Conservation (phyloP, 2,329 filamentous ascomycete genomes). For the Cryoendolithus antarcticus region DNA sequence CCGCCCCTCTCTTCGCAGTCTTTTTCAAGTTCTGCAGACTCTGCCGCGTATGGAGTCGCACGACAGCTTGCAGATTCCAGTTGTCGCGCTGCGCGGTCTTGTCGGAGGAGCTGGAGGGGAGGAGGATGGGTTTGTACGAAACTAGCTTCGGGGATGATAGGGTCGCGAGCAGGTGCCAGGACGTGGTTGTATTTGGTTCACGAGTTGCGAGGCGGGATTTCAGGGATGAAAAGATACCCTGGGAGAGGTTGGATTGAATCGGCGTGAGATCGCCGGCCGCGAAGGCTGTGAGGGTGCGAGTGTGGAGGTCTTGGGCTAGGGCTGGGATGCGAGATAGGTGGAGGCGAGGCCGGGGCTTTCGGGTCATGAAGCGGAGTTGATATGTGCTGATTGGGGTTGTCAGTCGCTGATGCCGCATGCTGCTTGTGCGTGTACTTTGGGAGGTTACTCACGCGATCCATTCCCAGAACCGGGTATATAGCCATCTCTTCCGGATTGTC, state of each 20-base stretch:
- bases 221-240: conserved; percentile 13
- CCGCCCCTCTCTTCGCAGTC: conserved; percentile 1
- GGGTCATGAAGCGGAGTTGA: not conserved
- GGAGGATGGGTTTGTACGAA: conserved; percentile 10
- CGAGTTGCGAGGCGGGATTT: conserved; percentile 24
- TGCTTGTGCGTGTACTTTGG: not conserved
- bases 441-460: not conserved
- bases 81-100: conserved; percentile 6
- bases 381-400: not conserved
- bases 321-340: conserved; percentile 23
- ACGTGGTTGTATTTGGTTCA: conserved; percentile 21
- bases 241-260: conserved; percentile 11
- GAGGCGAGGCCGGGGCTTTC: conserved; percentile 18
- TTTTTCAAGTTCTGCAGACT: conserved; percentile 14
- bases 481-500: conserved; percentile 9
- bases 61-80: conserved; percentile 18
- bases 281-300: conserved; percentile 35
- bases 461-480: conserved; percentile 1
- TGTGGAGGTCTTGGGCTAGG: conserved; percentile 30
- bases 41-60: conserved; percentile 18
- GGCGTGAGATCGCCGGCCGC: conserved; percentile 26
- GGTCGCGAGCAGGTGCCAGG: conserved; percentile 21
- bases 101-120: conserved; percentile 5
- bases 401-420: not conserved
- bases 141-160: conserved; percentile 15